Conservation (phyloP, 495 filamentous ascomycete species). For the Lepidopterella palustris region DNA sequence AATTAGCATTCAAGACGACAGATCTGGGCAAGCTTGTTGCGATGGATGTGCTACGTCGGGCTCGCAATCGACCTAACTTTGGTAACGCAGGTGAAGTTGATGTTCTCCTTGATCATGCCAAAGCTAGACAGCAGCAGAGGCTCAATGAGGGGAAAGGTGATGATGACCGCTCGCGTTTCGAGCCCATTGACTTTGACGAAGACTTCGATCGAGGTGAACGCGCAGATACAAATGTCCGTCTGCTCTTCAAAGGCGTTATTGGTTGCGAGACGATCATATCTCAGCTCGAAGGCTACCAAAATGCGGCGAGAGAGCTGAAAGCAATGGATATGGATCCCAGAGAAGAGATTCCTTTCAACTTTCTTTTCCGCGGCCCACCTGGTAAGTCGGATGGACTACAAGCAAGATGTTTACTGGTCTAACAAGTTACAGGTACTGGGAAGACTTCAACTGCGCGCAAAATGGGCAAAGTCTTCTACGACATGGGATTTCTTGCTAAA, state of each 20-base stretch:
- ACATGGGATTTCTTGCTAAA: conserved; percentile 53
- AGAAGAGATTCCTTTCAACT: conserved; percentile 4
- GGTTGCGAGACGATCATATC: neutral
- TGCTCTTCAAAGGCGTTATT: neutral
- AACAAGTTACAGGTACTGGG: conserved; percentile 1
- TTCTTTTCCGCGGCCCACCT: conserved; percentile 19
- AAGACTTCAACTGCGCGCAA: conserved; percentile 13
- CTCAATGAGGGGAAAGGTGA: neutral
- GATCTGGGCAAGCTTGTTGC: conserved; percentile 8
- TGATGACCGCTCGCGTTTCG: neutral
- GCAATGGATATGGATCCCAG: conserved; percentile 3
- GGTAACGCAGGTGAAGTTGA: conserved; percentile 13
- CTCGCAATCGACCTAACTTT: conserved; percentile 7
- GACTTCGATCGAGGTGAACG: neutral
- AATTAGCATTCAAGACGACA: conserved; percentile 1
- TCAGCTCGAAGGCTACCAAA: conserved; percentile 5
- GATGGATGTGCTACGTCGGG: conserved; percentile 2
- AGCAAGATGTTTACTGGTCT: neutral
- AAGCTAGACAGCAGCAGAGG: neutral
- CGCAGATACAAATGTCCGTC: neutral
- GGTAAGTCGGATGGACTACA: neutral
- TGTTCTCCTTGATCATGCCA: conserved; percentile 5
- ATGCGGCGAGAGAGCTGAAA: neutral
- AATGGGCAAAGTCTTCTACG: conserved; percentile 11
- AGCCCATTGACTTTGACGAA: conserved; percentile 5